phyloP scores from a whole-genome alignment of 164 flowering plant species.

The Macadamia integrifolia region DNA sequence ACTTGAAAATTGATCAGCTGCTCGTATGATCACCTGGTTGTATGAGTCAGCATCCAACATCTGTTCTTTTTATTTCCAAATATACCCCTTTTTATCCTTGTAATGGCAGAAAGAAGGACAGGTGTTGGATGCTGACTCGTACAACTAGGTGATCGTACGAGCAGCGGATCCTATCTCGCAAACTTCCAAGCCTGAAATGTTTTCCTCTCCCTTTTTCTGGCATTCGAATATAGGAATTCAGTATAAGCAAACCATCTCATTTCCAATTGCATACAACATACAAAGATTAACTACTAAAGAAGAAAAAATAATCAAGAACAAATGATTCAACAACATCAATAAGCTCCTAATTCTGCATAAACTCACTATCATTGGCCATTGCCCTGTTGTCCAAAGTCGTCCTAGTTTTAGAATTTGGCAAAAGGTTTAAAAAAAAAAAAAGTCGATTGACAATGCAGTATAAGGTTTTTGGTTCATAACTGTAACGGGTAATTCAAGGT shows the following conservation, averaged over 20 bases:
- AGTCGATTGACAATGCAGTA: no score
- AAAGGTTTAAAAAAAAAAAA: not conserved
- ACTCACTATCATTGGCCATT: constrained; percentile 46
- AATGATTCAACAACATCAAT: constrained; percentile 43
- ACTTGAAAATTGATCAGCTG: no score
- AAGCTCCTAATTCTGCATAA: constrained; percentile 84
- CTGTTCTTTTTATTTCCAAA: no score
- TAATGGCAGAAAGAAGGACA: no score
- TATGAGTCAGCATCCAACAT: no score
- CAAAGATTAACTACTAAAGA: not conserved
- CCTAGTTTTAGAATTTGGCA: not conserved
- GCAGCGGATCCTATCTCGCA: constrained; percentile 15
- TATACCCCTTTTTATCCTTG: no score
- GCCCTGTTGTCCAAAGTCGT: constrained; percentile 31
- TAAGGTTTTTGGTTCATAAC: constrained; percentile 28
- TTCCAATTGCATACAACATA: no score
- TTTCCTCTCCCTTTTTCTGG: constrained; percentile 14
- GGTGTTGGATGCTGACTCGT: no score
- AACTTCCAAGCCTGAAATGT: constrained; percentile 51
- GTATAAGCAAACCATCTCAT: no score
- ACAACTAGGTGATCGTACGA: no score
- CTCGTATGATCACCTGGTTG: no score
- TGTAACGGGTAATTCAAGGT: constrained; percentile 66
- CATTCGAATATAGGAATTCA: no score
- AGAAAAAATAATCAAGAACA: not conserved